Base-by-base conservation (phyloP, 2,329 filamentous ascomycete genomes). In the Neocucurbitaria cava region DNA sequence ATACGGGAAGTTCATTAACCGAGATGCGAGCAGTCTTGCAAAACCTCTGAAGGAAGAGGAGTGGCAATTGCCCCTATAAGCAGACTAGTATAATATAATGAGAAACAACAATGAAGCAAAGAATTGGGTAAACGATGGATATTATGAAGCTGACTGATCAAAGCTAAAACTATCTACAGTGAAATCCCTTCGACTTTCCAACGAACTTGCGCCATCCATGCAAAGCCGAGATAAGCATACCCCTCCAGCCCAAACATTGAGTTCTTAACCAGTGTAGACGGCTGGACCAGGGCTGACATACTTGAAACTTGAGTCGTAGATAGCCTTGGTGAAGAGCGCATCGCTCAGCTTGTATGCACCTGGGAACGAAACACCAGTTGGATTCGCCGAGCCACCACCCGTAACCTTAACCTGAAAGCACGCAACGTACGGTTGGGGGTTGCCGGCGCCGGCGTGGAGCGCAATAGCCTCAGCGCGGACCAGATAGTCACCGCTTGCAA, bases 1-100 rank as follows among this genome's bases (percentile, higher is more conserved):
- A 1, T 78, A 78, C 61, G 83, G 83, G 0, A 67, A 75, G 59
- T 86, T 85, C 50, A 46, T 84, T 52, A 77, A 78, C 58, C 69
- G 82, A 26, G 78, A 75, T 17, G 47, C 55, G 30, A 77, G 75
- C 56, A 70, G 68, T 28, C 66, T 80, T 52, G 73, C 75, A 1
- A 76, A 76, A n/a, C 62, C 64, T 18, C 52, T 50, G 24, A 54
- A 40, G 18, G 49, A 57, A 17, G 65, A 64, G 5, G 65, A 67
- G 44, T 68, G 65, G 64, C 54, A 65, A 21, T 15, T 64, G 44
- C 61, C 56, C 15, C 9, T 69, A 30, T 68, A 13, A 42, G 18
- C 13, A 38, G n/a, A 18, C 15, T 43, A n/a, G 13, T 35, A 13
- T 5, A 15, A n/a, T 35, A 3, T 4, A 17, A 35, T 5, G 24